Percentiles rank a stretch among this genome's conserved stretches.
These are phyloP conservation scores for Anacardium occidentale DNA, from an alignment of 345 rosid genomes.

Conservation along the genomic window DNA sequence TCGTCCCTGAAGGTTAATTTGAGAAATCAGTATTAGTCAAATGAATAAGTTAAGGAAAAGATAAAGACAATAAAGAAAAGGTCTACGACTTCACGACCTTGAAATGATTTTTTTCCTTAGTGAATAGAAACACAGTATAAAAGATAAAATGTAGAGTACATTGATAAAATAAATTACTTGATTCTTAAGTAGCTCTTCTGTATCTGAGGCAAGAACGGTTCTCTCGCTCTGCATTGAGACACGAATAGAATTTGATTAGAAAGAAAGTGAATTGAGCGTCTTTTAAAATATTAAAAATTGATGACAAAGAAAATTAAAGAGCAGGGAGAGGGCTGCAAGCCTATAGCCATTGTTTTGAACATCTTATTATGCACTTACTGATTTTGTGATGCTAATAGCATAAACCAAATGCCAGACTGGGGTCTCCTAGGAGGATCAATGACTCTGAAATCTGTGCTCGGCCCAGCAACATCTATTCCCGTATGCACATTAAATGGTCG, in stretches of 20 bases:
- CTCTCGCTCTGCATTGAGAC: conserved; percentile 63
- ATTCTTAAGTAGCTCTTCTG: conserved; percentile 94
- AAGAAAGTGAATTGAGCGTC: neutral
- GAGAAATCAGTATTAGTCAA: neutral
- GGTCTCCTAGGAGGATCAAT: conserved; percentile 81
- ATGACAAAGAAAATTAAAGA: neutral
- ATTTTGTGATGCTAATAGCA: conserved; percentile 82
- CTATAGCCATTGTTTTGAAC: neutral
- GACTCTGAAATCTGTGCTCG: conserved; percentile 65
- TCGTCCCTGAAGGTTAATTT: conserved; percentile 56
- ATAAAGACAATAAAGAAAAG: neutral
- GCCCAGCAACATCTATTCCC: conserved; percentile 53
- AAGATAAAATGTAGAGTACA: neutral
- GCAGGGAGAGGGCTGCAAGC: conserved; percentile 11
- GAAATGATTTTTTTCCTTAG: too few species aligned
- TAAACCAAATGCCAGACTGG: conserved; percentile 92
- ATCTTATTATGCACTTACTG: conserved; percentile 61
- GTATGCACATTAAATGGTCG: conserved; percentile 54
- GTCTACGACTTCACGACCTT: too few species aligned
- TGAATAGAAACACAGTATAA: neutral
- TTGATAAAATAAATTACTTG: conserved; percentile 53
- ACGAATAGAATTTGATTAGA: neutral
- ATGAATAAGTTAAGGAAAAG: conserved; percentile 1
- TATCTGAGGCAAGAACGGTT: conserved; percentile 92
- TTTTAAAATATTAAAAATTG: neutral